Percentiles rank a stretch among this genome's conserved stretches.
Conservation (phyloP, 2,329 filamentous ascomycete species). For the Xylariales sp. region DNA sequence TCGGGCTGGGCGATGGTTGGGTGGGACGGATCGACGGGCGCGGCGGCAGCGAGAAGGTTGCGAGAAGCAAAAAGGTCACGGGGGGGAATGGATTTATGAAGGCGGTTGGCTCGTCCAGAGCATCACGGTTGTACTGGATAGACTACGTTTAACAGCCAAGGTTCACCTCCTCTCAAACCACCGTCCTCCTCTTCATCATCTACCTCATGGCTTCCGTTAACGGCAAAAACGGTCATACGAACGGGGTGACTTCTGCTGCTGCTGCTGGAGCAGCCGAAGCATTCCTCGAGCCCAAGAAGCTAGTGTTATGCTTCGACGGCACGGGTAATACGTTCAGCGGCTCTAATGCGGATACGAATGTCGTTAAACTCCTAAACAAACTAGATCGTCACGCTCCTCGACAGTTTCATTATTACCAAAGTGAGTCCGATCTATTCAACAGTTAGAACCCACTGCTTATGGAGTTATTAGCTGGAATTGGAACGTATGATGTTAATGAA, state of each 20-base stretch:
- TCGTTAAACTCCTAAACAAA: conserved; percentile 62
- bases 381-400: conserved; percentile 57
- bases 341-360: conserved; percentile 63
- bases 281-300: conserved; percentile 47
- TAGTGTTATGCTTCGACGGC: conserved; percentile 62
- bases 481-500: conserved; percentile 61
- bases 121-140: neutral
- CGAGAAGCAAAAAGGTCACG: neutral
- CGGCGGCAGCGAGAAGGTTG: neutral
- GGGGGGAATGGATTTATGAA: conserved; percentile 15
- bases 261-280: conserved; percentile 1
- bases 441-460: neutral
- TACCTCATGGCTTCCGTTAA: conserved; percentile 5
- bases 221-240: conserved; percentile 19
- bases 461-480: conserved; percentile 56
- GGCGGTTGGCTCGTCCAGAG: neutral
- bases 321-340: conserved; percentile 61
- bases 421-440: conserved; percentile 44
- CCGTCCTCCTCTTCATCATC: neutral
- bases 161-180: neutral
- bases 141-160: conserved; percentile 6
- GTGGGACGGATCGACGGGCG: conserved; percentile 8
- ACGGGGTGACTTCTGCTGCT: conserved; percentile 9
- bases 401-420: conserved; percentile 64
- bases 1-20: neutral